Base-by-base conservation (phyloP, 805 yeast genomes). In the Candida sanyiensis region DNA sequence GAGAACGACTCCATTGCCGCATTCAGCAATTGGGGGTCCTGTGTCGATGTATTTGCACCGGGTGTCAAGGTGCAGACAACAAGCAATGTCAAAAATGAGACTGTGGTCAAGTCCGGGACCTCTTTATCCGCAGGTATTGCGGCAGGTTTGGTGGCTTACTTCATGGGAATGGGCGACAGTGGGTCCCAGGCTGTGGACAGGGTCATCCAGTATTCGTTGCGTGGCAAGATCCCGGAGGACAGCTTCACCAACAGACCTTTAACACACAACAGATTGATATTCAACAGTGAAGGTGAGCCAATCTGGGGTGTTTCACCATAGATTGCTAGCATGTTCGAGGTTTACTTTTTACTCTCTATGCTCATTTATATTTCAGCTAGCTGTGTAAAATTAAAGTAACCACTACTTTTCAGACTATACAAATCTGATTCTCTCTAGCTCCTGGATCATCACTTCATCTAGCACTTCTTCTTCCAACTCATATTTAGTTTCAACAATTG, bases 181-280 rank as follows among this genome's bases (percentile, higher is more conserved):
- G 58, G 61, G 3, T 26, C 39, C 6, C 60, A 64, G 33, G 69
- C 71, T 5, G 47, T 64, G n/a, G 44, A 50, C 0, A 59, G 61
- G 31, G 46, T 83, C 5, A 56, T 72, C 12, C 63, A 64, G 3
- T 48, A 69, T 40, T 64, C 83, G 0, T 62, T 76, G 2, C 58
- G 58, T 22, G 72, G 70, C 32, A 66, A 67, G 2, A 74, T 84
- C 28, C 70, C 77, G 4, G 54, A 63, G 27, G 54, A 66, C 4
- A 68, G 72, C 2, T 45, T 76, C 7, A 47, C 68, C 7, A 53
- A 71, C 11, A 69, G 73, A 45, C 70, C 76, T 3, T 67, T 69
- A 17, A 77, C 84, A 3, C 83, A 85, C 0, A 83, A 83, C 53
- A 59, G 69, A 39, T 63, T 83, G 24, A 73, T 58, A 6, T 66